Percentiles rank a stretch among this genome's conserved stretches.
Evolutionary conservation across 371 early-diverging fungal species (phyloP).

Genomic region (Coemansia sp.): DNA sequence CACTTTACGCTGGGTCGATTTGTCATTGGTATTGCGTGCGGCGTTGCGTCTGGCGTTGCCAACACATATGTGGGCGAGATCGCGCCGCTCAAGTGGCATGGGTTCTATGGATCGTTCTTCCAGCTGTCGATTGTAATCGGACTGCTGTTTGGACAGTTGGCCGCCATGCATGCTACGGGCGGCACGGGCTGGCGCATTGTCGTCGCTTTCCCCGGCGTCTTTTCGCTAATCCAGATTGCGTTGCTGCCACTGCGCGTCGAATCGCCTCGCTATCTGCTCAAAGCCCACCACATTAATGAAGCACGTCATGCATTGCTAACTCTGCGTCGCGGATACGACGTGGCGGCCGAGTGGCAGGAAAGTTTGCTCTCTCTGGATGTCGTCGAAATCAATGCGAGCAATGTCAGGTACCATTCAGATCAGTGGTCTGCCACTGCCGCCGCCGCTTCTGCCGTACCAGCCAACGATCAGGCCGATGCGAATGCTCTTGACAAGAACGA

Average conservation of each 20-base stretch:
- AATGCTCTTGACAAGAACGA: background rate
- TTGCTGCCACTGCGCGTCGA: constrained; percentile 76
- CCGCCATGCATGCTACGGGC: constrained; percentile 60
- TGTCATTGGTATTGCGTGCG: constrained; percentile 80
- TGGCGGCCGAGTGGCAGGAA: constrained; percentile 66
- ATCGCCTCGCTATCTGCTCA: constrained; percentile 69
- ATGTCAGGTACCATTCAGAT: constrained; percentile 1
- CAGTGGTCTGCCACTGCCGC: background rate
- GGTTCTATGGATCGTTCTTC: constrained; percentile 76
- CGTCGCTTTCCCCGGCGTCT: constrained; percentile 56
- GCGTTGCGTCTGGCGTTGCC: constrained; percentile 75
- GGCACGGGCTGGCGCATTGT: constrained; percentile 65
- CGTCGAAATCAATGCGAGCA: background rate
- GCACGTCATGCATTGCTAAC: constrained; percentile 62
- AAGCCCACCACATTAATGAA: constrained; percentile 54
- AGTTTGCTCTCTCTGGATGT: constrained; percentile 51
- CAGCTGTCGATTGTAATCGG: constrained; percentile 82
- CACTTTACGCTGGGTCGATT: constrained; percentile 74
- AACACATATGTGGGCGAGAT: constrained; percentile 85
- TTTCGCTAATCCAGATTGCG: constrained; percentile 63
- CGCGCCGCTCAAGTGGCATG: constrained; percentile 69
- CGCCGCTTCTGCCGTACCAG: background rate
- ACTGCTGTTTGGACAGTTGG: constrained; percentile 66
- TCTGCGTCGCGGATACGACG: constrained; percentile 60
- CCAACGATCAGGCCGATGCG: background rate